Evolutionary conservation across 2,329 filamentous ascomycete genomes (phyloP), one percentile per base, ranked within the genome.

Genomic region (Onygena corvina): DNA sequence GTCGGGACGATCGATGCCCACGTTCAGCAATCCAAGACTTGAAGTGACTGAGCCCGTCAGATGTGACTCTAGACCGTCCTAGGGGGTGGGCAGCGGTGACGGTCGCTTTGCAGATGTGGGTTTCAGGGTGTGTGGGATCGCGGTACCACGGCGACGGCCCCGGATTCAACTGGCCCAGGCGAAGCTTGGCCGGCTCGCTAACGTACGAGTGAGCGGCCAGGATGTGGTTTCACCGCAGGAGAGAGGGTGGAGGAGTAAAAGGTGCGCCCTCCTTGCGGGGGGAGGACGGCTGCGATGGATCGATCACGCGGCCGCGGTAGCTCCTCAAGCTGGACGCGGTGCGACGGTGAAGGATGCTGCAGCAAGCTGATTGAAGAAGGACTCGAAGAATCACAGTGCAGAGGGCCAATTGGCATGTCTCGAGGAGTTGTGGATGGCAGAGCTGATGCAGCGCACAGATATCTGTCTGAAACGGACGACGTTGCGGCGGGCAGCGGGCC

Each of bases 1-100:
- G n/a, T 49, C 44, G 45, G 47, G 52, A 49, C 52, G 52, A 55
- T 54, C 52, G 51, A 52, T 48, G 50, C 50, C 49, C 54, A 54
- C 54, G 54, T 55, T 54, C 48, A 52, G 30, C 25, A 25, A 25
- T 48, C 33, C 40, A 47, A 48, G 14, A 35, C 40, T 42, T 20
- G 40, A 18, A 7, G 35, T 21, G 29, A 47, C 25, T 47, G 20
- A n/a, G 16, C 31, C 45, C 29, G 14, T 30, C 25, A 7, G 16
- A 23, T 27, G 27, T 27, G 40, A 14, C 8, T n/a, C n/a, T 45
- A 27, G 40, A 25, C 21, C 8, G 2, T 14, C 23, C 9, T n/a
- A n/a, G n/a, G 40, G 40, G 7, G 40, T 12, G n/a, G 29, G 40
- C 16, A 45, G 12, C 12, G 16, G 9, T 30, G 40, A 27, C 29